Evolutionary conservation across 2,329 filamentous ascomycete species (phyloP), one percentile per base, ranked within the genome.

Genomic region (Pleurostoma richardsiae): DNA sequence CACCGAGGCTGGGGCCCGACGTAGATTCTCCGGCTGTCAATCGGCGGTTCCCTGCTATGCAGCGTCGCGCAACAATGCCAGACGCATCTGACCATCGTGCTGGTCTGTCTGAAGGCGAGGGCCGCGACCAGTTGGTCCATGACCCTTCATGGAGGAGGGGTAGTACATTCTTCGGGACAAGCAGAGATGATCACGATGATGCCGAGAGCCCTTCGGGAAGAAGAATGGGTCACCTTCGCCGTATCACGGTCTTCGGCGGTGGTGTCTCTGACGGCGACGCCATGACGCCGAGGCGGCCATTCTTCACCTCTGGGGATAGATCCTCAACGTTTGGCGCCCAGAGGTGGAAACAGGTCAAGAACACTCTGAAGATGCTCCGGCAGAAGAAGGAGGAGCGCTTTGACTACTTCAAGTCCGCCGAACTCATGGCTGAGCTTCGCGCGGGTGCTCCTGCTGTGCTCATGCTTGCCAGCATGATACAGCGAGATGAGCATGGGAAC

Each of bases 401-500:
- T 50, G 94, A 99, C 64, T 90, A 94, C 61, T 85, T 88, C 60
- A 99, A 97, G 65, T 97, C 92, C 7, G 90, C 94, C 3, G 94
- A 99, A 65, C 75, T 99, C 41, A 92, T 99, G 80, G 94, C 94
- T 2, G 94, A 99, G 66, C 73, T 99, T 36, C 81, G 94, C 42
- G 95, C 94, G 40, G 94, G 90, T 45, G 90, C 91, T 1, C 94
- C 94, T 4, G 94, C 94, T 28, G 94, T 92, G 26, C 73, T 99
- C 49, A 95, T 99, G 67, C 73, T 99, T 44, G 94, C 94, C 6
- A 96, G 91, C 61, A 96, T 97, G 88, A 94, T 97, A 57, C 94
- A 97, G 68, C 81, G 94, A 48, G 94, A 99, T 57, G 94, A 99
- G 66, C 89, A 96, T 58, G 90, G 92, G 42, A 94, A 95, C 67